phyloP scores from a whole-genome alignment of 164 flowering plant genomes.

The Vitis riparia region DNA sequence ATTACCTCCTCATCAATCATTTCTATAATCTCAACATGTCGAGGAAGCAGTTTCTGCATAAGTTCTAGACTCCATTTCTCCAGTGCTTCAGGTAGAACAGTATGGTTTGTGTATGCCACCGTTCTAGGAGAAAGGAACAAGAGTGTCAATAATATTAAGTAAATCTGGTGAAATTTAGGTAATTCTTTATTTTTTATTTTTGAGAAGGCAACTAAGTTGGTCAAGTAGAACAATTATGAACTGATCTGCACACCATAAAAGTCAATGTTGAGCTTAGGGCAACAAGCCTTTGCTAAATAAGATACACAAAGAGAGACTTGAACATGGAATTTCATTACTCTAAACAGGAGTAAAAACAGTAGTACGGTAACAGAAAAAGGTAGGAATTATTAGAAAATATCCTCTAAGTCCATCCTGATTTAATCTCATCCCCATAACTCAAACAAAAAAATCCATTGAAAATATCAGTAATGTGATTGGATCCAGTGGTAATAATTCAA shows the following conservation, averaged over 20 bases:
- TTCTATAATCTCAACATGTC: constrained; percentile 92
- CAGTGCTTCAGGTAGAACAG: constrained; percentile 95
- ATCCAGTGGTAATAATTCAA: neutral
- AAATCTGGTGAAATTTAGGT: neutral
- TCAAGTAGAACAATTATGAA: neutral
- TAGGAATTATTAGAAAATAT: neutral
- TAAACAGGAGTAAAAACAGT: neutral
- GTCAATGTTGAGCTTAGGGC: neutral
- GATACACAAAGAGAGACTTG: neutral
- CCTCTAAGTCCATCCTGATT: neutral
- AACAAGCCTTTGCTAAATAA: neutral
- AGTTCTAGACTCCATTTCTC: constrained; percentile 98
- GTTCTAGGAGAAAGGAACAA: constrained; percentile 47
- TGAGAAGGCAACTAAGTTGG: neutral
- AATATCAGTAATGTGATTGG: neutral
- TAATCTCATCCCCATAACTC: neutral
- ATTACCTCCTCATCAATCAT: constrained; percentile 89
- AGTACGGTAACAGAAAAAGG: neutral
- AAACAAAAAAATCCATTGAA: neutral
- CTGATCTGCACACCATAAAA: neutral
- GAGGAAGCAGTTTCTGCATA: constrained; percentile 87
- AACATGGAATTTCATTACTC: neutral
- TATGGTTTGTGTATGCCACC: constrained; percentile 95
- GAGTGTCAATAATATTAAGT: neutral
- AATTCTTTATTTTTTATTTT: neutral